Evolutionary conservation across 2,329 filamentous ascomycete genomes (phyloP), one percentile per base, ranked within the genome.

Genomic region (Colletotrichum limetticola): DNA sequence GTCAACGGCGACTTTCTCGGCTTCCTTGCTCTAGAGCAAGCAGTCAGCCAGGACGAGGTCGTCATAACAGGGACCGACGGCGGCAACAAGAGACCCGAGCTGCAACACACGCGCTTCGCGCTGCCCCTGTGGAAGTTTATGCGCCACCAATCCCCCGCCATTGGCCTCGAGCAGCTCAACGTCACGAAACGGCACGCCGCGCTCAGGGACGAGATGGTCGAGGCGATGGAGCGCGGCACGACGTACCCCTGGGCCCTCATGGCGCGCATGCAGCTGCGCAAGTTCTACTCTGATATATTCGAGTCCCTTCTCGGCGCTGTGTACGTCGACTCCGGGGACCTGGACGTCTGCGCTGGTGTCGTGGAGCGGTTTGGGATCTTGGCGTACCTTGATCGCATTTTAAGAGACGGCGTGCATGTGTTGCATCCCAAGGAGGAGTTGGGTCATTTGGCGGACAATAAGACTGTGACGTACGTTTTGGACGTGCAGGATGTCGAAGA

Each of bases 211-310:
- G 77, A 78, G 0, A 85, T 97, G 59, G 71, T 82, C 0, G 68
- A 83, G 0, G 88, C 85, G 0, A 83, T 97, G 11, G 61, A 82
- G 1, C 60, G 80, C 0, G 89, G 88, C 0, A 74, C 75, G 0
- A 81, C 84, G 19, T 97, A 95, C 78, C 97, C 96, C 0, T 98
- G 96, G 96, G 85, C 89, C 1, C 81, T 91, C 0, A 88, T 98
- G 1, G 86, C 91, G 0, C 86, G 88, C 0, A 84, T 97, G 1
- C 86, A 88, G 16, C 87, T 91, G 0, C 90, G 90, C 19, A 98
- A 98, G 79, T 93, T 94, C 81, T 92, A 93, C 81, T 96, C 93
- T 0, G 95, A 98, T 80, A 83, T 98, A 8, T 86, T 98, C 11
- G 96, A 98, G 83, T 90, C 90, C 37, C 80, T 97, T 0, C 82